Evolutionary conservation across 75 land plant genomes (phyloP).

Genomic region (Larix kaempferi): DNA sequence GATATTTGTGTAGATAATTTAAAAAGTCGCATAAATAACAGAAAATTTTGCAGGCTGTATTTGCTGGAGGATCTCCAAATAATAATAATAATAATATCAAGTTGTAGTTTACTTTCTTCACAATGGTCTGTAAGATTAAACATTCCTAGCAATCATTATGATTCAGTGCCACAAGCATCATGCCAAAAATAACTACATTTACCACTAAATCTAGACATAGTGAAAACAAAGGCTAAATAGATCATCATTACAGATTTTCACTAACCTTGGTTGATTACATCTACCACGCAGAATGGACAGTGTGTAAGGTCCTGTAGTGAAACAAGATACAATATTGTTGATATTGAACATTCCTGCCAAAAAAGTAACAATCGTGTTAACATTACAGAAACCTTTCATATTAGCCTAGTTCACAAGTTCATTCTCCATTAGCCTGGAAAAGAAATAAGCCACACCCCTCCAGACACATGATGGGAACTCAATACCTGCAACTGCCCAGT

Average conservation of each 20-base stretch:
- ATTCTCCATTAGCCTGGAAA: background rate
- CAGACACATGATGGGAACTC: constrained; percentile 98
- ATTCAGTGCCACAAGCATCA: background rate
- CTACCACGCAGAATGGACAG: constrained; percentile 98
- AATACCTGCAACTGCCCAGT: constrained; percentile 92
- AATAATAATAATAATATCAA: background rate
- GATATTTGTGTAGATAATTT: background rate
- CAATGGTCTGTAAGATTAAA: background rate
- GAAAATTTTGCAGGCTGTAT: background rate
- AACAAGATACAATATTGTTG: constrained; percentile 95
- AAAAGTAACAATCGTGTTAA: constrained; percentile 6
- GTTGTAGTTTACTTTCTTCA: background rate
- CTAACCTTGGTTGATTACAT: constrained; percentile 97
- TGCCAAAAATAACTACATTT: background rate
- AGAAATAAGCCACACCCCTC: constrained; percentile 65
- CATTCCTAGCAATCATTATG: background rate
- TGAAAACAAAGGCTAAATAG: too few relatives aligned
- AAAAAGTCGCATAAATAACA: background rate
- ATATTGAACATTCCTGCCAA: constrained; percentile 90
- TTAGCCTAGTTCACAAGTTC: background rate
- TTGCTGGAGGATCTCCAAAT: background rate
- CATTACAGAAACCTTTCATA: constrained; percentile 1
- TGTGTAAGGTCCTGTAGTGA: constrained; percentile 96
- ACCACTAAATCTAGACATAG: background rate
- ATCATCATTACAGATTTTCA: background rate